These are phyloP conservation scores for Solidago caesia DNA, from an alignment of 129 eudicot species.

Conservation along the genomic window DNA sequence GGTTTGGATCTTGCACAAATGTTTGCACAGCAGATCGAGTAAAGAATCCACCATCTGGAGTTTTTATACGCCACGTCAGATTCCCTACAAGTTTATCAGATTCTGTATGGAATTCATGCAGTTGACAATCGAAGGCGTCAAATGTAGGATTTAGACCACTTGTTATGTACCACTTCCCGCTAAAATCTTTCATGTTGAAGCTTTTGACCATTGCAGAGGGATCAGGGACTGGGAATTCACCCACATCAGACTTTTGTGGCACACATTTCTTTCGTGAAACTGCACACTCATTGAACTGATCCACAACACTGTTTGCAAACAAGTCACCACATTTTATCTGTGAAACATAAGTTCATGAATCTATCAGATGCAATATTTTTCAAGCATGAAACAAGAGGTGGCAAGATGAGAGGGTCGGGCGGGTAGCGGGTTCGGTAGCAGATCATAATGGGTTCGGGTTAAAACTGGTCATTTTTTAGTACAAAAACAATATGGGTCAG, in stretches of 20 bases:
- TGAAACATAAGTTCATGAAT: conserved; percentile 5
- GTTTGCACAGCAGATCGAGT: conserved; percentile 83
- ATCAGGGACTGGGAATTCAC: conserved; percentile 88
- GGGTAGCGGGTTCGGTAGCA: background rate
- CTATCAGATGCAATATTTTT: background rate
- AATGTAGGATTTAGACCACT: conserved; percentile 92
- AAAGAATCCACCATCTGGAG: conserved; percentile 86
- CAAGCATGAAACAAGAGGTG: background rate
- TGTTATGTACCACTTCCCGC: conserved; percentile 85
- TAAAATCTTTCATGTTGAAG: conserved; percentile 75
- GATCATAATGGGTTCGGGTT: background rate
- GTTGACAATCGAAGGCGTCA: conserved; percentile 84
- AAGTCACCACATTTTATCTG: conserved; percentile 97
- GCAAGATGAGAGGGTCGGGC: background rate
- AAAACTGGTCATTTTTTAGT: background rate
- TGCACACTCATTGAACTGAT: conserved; percentile 92
- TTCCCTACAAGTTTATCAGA: conserved; percentile 69
- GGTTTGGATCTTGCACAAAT: conserved; percentile 78
- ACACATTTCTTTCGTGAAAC: conserved; percentile 94
- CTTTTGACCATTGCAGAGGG: conserved; percentile 59
- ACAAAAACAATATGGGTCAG: background rate
- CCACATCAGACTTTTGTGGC: conserved; percentile 88
- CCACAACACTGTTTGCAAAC: conserved; percentile 89
- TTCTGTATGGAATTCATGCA: conserved; percentile 85
- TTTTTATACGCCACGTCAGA: conserved; percentile 70